Percentiles rank a stretch among this genome's conserved stretches.
Conservation (phyloP, 169 alveolate genomes). For the Plasmodium relictum region DNA sequence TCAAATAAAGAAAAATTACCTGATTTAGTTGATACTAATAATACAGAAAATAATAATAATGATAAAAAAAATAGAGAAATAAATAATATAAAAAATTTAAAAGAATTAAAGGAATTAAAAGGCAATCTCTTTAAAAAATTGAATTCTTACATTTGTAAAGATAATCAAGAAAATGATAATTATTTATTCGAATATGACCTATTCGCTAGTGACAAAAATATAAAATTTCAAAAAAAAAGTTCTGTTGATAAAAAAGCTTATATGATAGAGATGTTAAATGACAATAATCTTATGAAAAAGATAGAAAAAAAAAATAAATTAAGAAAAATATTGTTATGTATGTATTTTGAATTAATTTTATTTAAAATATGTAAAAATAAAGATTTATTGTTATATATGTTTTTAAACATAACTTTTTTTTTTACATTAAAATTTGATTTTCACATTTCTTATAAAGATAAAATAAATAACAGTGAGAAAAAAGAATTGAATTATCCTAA, state of each 20-base stretch:
- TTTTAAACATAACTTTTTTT: slow-evolving; percentile 60
- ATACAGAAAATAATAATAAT: neutral
- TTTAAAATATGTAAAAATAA: slow-evolving; percentile 40
- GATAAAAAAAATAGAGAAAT: neutral
- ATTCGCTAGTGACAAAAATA: slow-evolving; percentile 13
- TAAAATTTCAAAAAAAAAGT: slow-evolving; percentile 14
- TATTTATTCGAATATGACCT: slow-evolving; percentile 25
- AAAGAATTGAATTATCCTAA: neutral
- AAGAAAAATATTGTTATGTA: slow-evolving; percentile 47
- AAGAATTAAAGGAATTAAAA: slow-evolving; percentile 8
- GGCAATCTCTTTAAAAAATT: neutral
- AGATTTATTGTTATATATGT: slow-evolving; percentile 44
- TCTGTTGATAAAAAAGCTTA: slow-evolving; percentile 35
- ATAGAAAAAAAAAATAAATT: slow-evolving; percentile 61
- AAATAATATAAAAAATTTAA: neutral
- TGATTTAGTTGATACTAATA: too few species aligned
- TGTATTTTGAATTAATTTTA: slow-evolving; percentile 59
- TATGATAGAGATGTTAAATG: slow-evolving; percentile 37
- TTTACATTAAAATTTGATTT: slow-evolving; percentile 19
- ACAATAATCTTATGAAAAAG: slow-evolving; percentile 26
- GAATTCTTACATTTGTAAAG: slow-evolving; percentile 4
- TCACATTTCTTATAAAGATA: neutral
- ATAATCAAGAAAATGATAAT: slow-evolving; percentile 14
- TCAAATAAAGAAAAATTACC: too few species aligned
- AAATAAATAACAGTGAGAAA: slow-evolving; percentile 18